Conservation (phyloP, 768 basidiomycete species). For the Lactarius vividus region DNA sequence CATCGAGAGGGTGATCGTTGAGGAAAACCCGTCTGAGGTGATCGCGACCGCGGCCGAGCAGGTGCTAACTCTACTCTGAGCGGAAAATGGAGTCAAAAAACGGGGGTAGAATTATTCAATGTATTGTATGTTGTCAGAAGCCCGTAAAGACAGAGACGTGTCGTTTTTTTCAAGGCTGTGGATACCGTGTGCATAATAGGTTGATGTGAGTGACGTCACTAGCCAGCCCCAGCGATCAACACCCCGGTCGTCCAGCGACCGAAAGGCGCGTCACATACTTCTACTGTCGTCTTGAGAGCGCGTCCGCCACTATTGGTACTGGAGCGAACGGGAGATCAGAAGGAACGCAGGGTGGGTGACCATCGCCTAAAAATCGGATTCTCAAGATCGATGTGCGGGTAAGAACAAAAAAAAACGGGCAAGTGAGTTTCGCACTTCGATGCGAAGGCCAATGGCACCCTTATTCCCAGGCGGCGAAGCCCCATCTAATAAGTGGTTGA, state of each 20-base stretch:
- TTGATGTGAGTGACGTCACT: neutral
- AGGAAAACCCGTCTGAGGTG: slow-evolving; percentile 39
- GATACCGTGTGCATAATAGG: neutral
- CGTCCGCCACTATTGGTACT: no score
- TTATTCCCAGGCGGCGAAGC: neutral
- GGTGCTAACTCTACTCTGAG: slow-evolving; percentile 37
- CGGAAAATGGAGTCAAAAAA: neutral
- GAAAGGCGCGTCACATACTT: no score
- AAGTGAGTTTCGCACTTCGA: neutral
- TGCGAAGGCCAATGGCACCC: neutral
- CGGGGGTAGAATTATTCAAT: neutral
- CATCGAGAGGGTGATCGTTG: slow-evolving; percentile 56
- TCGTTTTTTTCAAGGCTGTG: neutral
- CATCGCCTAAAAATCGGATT: neutral
- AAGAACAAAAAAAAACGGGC: neutral
- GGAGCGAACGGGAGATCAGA: neutral
- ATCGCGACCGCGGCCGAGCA: slow-evolving; percentile 45
- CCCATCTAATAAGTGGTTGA: neutral
- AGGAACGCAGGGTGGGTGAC: neutral
- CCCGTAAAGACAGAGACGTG: neutral
- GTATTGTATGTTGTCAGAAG: neutral
- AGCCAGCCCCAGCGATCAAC: no score
- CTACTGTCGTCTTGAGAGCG: no score
- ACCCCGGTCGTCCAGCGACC: no score
- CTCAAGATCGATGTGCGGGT: neutral